A percentile compares a stretch with the other conserved stretches of the same genome.
Conservation (phyloP, 2,329 filamentous ascomycete species). For the Botrytis aclada region DNA sequence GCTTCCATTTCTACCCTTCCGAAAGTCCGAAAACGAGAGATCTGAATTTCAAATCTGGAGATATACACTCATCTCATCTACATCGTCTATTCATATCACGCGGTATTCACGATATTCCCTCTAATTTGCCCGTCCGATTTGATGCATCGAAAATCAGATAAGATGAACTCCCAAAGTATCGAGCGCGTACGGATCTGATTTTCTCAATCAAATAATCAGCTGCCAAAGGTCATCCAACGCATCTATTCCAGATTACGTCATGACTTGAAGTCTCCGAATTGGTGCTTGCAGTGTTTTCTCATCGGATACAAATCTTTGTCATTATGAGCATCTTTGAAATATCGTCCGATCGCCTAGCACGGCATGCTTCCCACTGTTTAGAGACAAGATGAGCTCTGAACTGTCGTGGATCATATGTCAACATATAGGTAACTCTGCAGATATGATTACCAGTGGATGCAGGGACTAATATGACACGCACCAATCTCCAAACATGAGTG, state of each 20-base stretch:
- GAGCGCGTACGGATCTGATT: not conserved
- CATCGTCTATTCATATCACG: not conserved
- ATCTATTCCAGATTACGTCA: not conserved
- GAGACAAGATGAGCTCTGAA: not conserved
- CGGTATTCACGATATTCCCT: not conserved
- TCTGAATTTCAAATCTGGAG: too few species aligned
- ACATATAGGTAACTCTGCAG: not conserved
- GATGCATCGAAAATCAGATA: not conserved
- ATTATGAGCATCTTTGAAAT: not conserved
- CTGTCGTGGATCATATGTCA: not conserved
- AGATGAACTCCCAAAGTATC: not conserved
- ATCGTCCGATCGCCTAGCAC: not conserved
- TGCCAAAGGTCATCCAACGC: not conserved
- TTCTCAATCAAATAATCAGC: not conserved
- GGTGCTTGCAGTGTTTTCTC: not conserved
- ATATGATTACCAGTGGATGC: not conserved
- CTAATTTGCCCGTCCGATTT: not conserved
- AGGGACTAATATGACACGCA: not conserved
- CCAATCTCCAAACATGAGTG: not conserved
- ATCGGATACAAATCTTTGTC: not conserved
- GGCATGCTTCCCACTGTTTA: not conserved
- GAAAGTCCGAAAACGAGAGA: too few species aligned
- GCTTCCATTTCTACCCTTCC: not conserved
- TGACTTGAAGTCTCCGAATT: not conserved
- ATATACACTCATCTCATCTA: too few species aligned